Conservation (phyloP, 345 rosid genomes). For the Ceriops tagal region DNA sequence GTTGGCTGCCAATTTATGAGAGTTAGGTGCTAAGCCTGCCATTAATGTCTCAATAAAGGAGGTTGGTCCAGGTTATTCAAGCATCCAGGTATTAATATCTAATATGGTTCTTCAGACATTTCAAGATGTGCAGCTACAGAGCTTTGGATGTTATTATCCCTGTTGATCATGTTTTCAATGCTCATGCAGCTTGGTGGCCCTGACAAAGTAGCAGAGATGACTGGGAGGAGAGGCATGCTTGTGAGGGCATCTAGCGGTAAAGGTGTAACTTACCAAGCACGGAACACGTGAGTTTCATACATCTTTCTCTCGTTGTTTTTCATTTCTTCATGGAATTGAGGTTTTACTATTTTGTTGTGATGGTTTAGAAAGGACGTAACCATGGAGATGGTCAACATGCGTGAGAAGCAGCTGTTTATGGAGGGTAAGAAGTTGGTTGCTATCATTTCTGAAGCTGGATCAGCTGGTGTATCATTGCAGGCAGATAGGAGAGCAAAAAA, state of each 20-base stretch:
- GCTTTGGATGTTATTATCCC: slow-evolving; percentile 8
- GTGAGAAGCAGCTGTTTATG: slow-evolving; percentile 96
- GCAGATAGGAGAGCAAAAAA: slow-evolving; percentile 92
- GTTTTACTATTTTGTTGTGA: slow-evolving; percentile 16
- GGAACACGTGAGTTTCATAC: slow-evolving; percentile 70
- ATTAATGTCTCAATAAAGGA: not conserved
- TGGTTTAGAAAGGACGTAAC: slow-evolving; percentile 78
- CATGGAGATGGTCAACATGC: slow-evolving; percentile 99
- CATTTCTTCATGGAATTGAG: slow-evolving; percentile 19
- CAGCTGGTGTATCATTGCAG: slow-evolving; percentile 98
- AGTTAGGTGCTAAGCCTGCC: not conserved
- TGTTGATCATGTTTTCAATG: slow-evolving; percentile 17
- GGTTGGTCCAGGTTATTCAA: not conserved
- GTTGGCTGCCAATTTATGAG: not conserved
- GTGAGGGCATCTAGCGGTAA: slow-evolving; percentile 90
- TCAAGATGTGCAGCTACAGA: not conserved
- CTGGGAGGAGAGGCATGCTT: slow-evolving; percentile 99
- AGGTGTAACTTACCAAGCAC: slow-evolving; percentile 97
- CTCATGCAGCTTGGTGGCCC: slow-evolving; percentile 94
- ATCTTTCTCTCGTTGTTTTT: slow-evolving; percentile 4
- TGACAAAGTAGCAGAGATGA: slow-evolving; percentile 93
- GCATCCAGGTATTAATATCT: not conserved
- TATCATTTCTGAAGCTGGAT: slow-evolving; percentile 97
- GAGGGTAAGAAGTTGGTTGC: slow-evolving; percentile 93
- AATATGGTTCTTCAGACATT: not conserved